Conservation (phyloP, 2,329 filamentous ascomycete genomes). For the Thelonectria olida region DNA sequence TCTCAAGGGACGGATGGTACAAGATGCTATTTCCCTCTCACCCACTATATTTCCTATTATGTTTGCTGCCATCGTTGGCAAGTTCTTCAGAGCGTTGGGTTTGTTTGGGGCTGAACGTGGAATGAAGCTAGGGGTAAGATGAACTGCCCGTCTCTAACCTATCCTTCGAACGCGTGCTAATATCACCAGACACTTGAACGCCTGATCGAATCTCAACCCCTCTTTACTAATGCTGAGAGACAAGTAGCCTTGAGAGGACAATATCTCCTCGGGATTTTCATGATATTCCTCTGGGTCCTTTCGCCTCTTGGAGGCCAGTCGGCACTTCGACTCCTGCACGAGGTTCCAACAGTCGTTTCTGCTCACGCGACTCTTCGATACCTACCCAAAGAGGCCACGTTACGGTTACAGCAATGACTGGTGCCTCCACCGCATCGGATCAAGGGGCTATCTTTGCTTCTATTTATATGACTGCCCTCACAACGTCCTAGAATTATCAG, state of each 20-base stretch:
- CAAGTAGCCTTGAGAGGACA: slow-evolving; percentile 3
- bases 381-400: not conserved
- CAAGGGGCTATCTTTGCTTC: not conserved
- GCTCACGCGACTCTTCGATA: not conserved
- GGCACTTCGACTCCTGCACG: not conserved
- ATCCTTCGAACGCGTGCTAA: not conserved
- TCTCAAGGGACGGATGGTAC: not conserved
- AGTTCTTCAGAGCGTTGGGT: slow-evolving; percentile 2
- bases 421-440: not conserved
- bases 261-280: not conserved
- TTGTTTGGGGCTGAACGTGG: slow-evolving; percentile 11
- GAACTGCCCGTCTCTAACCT: not conserved
- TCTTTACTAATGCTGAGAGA: not conserved
- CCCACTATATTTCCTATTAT: slow-evolving; percentile 9
- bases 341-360: not conserved
- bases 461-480: not conserved
- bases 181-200: not conserved
- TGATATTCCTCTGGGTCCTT: slow-evolving; percentile 9
- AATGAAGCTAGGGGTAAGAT: slow-evolving; percentile 10
- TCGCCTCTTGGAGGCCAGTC: slow-evolving; percentile 10
- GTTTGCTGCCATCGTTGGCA: slow-evolving; percentile 9
- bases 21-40: not conserved
- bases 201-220: not conserved
- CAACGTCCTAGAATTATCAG: not conserved
- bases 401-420: not conserved